Base-by-base conservation (phyloP, 176 grass and related monocot species). In the Cenchrus purpureus region DNA sequence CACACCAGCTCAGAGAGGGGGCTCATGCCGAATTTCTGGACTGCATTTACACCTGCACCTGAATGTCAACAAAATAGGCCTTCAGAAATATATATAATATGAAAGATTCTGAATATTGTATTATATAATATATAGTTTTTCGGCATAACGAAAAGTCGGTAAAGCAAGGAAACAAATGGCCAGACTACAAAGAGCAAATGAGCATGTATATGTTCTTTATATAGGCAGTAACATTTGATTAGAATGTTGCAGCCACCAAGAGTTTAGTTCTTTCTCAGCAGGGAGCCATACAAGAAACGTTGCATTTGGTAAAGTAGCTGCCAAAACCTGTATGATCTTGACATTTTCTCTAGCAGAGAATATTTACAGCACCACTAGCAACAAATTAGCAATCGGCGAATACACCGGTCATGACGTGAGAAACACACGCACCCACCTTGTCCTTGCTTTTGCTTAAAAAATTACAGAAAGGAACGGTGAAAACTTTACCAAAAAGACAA, bases 31-130 rank as follows among this genome's bases (percentile, higher is more conserved):
- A 71, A 65, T n/a, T 61, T 75, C 65, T 57, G 5, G 75, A 79
- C 89, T 91, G 94, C 94, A 97, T 97, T 97, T 93, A 88, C 94
- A 97, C 94, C 91, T 97, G 82, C 91, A 93, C 91, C 91, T 91
- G 89, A 81, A 95, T 81, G 83, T 81, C 28, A 43, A 76, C 57
- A 73, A 64, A 40, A 40, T 43, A 68, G 74, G 61, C 31, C 71
- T 88, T 84, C 53, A 91, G 65, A 78, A 81, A 65, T 82, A 42
- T 71, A 82, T 71, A 85, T 79, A 43, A 71, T 78, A 87, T 40
- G 37, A 87, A 87, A 40, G 34, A 70, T 71, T 28, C 8, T 65
- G 71, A 55, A 73, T 48, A 74, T n/a, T 42, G 73, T 65, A 86
- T 46, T 68, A 1, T 68, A 10, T 28, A 60, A 5, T 31, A 17